These are phyloP conservation scores for Leccinellum rugosiceps DNA, from an alignment of 768 basidiomycete genomes.

Conservation along the genomic window DNA sequence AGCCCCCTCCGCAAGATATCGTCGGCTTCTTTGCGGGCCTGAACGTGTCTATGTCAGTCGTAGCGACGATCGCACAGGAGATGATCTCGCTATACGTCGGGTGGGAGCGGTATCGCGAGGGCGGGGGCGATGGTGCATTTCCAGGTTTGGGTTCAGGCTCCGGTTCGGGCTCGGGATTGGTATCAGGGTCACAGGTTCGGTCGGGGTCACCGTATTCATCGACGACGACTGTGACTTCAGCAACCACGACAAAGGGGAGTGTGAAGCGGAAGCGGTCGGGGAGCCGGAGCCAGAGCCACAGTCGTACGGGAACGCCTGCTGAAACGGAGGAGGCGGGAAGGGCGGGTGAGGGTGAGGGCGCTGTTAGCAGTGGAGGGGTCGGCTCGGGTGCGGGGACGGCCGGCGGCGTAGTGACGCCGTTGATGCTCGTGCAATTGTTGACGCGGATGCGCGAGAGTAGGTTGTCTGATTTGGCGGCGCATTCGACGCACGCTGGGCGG, in stretches of 20 bases:
- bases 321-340: slow-evolving; percentile 17
- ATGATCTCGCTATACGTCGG: slow-evolving; percentile 86
- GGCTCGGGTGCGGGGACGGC: slow-evolving; percentile 31
- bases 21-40: slow-evolving; percentile 82
- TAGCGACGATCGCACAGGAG: slow-evolving; percentile 87
- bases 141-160: background rate
- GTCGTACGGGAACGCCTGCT: slow-evolving; percentile 29
- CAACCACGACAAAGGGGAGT: slow-evolving; percentile 11
- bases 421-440: slow-evolving; percentile 53
- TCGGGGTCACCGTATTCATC: slow-evolving; percentile 22
- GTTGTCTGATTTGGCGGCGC: slow-evolving; percentile 50
- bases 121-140: slow-evolving; percentile 36
- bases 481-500: slow-evolving; percentile 43
- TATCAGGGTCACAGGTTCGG: slow-evolving; percentile 2
- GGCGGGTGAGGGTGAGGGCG: slow-evolving; percentile 1
- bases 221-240: background rate
- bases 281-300: slow-evolving; percentile 24
- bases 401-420: slow-evolving; percentile 41
- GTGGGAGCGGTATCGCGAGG: slow-evolving; percentile 82
- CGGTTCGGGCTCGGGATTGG: background rate
- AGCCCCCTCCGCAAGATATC: slow-evolving; percentile 53
- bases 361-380: background rate
- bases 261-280: slow-evolving; percentile 23
- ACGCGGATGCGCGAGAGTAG: slow-evolving; percentile 65
- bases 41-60: slow-evolving; percentile 76